Evolutionary conservation across 345 rosid species (phyloP).

Genomic region (Erucastrum elatum): DNA sequence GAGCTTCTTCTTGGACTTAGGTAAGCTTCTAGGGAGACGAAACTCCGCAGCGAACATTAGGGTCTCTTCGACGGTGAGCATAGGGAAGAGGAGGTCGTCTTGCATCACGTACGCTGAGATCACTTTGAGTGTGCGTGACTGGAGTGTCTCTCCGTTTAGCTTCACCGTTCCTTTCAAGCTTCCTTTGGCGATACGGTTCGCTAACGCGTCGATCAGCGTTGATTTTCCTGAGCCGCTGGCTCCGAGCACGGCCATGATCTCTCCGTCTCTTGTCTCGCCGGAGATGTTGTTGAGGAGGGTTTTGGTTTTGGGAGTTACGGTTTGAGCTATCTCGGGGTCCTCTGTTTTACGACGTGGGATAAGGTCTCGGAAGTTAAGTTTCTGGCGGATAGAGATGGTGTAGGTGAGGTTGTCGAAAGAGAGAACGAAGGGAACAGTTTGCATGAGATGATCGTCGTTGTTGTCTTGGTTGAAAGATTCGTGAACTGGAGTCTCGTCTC

Average conservation of each 20-base stretch:
- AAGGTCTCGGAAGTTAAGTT: slow-evolving; percentile 45
- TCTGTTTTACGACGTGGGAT: slow-evolving; percentile 38
- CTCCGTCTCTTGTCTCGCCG: slow-evolving; percentile 89
- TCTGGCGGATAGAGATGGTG: slow-evolving; percentile 61
- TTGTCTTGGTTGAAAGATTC: slow-evolving; percentile 37
- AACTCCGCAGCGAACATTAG: slow-evolving; percentile 97
- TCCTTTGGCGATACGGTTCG: slow-evolving; percentile 80
- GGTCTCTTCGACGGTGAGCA: slow-evolving; percentile 94
- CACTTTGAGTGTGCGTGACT: slow-evolving; percentile 78
- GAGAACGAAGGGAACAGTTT: slow-evolving; percentile 67
- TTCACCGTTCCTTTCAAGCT: slow-evolving; percentile 70
- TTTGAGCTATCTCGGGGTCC: slow-evolving; percentile 40
- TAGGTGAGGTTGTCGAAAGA: slow-evolving; percentile 76
- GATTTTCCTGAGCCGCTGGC: slow-evolving; percentile 97
- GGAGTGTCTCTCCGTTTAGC: slow-evolving; percentile 72
- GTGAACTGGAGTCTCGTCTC: slow-evolving; percentile 81
- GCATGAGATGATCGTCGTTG: slow-evolving; percentile 30
- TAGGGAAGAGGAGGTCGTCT: slow-evolving; percentile 81
- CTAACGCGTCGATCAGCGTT: slow-evolving; percentile 83
- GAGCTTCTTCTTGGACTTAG: slow-evolving; percentile 74
- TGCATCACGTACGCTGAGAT: slow-evolving; percentile 97
- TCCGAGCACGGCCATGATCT: slow-evolving; percentile 86
- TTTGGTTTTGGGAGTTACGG: slow-evolving; percentile 52
- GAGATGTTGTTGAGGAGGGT: slow-evolving; percentile 80
- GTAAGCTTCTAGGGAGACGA: slow-evolving; percentile 72